phyloP scores from a whole-genome alignment of 331 rosid species.

The Arachis monticola region DNA sequence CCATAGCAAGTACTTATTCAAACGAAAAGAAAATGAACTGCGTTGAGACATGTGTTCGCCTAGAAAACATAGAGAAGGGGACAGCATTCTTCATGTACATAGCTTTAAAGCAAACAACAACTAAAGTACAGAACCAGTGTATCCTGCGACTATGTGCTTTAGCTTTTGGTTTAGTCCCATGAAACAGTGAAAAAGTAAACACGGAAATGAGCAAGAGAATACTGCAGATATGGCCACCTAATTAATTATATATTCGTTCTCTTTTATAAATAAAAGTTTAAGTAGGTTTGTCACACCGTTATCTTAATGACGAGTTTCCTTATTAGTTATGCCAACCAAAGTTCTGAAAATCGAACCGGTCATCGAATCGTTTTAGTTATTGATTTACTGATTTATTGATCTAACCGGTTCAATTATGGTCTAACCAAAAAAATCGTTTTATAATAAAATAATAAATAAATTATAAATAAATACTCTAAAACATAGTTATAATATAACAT shows the following conservation, averaged over 20 bases:
- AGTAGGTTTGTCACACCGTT: too few species aligned
- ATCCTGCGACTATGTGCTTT: constrained; percentile 36
- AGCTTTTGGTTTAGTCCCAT: constrained; percentile 80
- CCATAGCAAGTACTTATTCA: constrained; percentile 24
- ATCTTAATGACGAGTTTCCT: too few species aligned
- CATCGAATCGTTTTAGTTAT: too few species aligned
- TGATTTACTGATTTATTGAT: too few species aligned
- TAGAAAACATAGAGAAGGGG: constrained; percentile 38
- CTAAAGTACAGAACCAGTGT: constrained; percentile 21
- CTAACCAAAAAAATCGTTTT: too few species aligned
- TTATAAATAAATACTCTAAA: too few species aligned
- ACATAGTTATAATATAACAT: too few species aligned
- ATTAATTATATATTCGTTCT: constrained; percentile 1
- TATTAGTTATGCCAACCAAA: too few species aligned
- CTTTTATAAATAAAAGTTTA: too few species aligned
- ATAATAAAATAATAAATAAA: too few species aligned
- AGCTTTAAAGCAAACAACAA: constrained; percentile 37
- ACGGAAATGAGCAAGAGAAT: constrained; percentile 37
- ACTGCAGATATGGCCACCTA: constrained; percentile 11
- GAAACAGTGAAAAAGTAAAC: constrained; percentile 60
- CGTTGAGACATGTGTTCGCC: constrained; percentile 14
- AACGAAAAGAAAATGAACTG: constrained; percentile 28
- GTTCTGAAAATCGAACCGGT: too few species aligned
- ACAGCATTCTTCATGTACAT: constrained; percentile 66
- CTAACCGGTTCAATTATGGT: too few species aligned